These are phyloP conservation scores for Sarcodon aspratus DNA, from an alignment of 768 basidiomycete species.

Conservation along the genomic window DNA sequence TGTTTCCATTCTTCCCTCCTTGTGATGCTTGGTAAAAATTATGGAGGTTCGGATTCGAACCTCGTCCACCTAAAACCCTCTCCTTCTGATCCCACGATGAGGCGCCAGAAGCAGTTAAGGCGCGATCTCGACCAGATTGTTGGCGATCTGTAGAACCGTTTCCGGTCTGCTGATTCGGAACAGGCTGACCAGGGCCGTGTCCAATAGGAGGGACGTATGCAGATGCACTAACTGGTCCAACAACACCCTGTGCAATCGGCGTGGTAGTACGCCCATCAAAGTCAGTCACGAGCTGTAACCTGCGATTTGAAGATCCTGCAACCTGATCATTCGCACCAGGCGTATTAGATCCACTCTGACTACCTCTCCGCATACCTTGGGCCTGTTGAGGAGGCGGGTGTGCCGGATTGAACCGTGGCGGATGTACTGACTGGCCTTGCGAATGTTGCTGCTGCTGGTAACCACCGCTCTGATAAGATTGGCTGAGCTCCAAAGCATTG, in stretches of 20 bases:
- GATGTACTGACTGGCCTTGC: slow-evolving; percentile 44
- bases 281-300: slow-evolving; percentile 51
- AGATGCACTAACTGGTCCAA: slow-evolving; percentile 36
- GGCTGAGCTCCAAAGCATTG: slow-evolving; percentile 50
- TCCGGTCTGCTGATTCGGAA: slow-evolving; percentile 16
- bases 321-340: slow-evolving; percentile 28
- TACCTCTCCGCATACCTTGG: background rate
- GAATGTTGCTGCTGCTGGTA: slow-evolving; percentile 15
- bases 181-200: slow-evolving; percentile 20
- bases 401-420: slow-evolving; percentile 57
- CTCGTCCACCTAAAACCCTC: slow-evolving; percentile 38
- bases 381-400: slow-evolving; percentile 34
- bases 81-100: slow-evolving; percentile 60
- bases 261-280: slow-evolving; percentile 54
- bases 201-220: slow-evolving; percentile 33
- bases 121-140: slow-evolving; percentile 19
- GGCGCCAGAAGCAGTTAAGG: slow-evolving; percentile 23
- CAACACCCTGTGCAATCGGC: slow-evolving; percentile 19
- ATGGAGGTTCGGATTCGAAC: slow-evolving; percentile 62
- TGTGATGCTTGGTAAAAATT: slow-evolving; percentile 39
- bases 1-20: slow-evolving; percentile 14
- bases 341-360: slow-evolving; percentile 2
- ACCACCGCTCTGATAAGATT: slow-evolving; percentile 18
- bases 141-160: slow-evolving; percentile 20
- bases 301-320: slow-evolving; percentile 27